phyloP scores from a whole-genome alignment of 192 early-diverging fungal species.

The Linnemannia schmuckeri region DNA sequence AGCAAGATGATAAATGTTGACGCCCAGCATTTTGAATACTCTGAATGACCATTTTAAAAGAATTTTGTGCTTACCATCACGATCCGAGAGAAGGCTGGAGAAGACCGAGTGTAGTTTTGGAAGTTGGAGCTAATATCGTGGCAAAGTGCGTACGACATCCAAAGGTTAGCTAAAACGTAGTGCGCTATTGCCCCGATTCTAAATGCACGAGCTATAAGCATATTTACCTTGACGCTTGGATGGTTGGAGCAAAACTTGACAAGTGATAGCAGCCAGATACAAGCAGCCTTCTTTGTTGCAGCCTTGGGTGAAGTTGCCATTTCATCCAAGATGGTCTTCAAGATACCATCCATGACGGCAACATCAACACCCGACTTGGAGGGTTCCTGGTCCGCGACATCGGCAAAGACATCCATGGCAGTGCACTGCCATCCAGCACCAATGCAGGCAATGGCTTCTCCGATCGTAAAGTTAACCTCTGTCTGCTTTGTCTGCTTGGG shows the following conservation, averaged over 20 bases:
- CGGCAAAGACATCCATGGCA: conserved; percentile 76
- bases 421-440: conserved; percentile 76
- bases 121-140: conserved; percentile 59
- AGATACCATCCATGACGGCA: conserved; percentile 57
- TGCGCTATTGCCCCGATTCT: no score
- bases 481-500: conserved; percentile 77
- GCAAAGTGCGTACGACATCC: not conserved
- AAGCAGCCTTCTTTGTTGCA: conserved; percentile 73
- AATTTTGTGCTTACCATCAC: conserved; percentile 72
- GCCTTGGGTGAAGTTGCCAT: conserved; percentile 67
- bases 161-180: not conserved
- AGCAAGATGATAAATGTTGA: not conserved
- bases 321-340: conserved; percentile 69
- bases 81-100: conserved; percentile 80
- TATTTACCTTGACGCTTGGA: conserved; percentile 61
- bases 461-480: conserved; percentile 88
- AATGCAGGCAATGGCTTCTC: conserved; percentile 79
- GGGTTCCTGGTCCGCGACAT: conserved; percentile 69
- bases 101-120: conserved; percentile 82
- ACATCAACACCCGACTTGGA: conserved; percentile 14
- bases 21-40: not conserved
- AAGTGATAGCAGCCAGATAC: conserved; percentile 84
- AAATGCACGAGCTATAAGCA: not conserved
- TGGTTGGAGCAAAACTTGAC: conserved; percentile 77
- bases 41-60: not conserved